phyloP scores from a whole-genome alignment of 2,329 filamentous ascomycete genomes.

The Hymenoscyphus occultus region DNA sequence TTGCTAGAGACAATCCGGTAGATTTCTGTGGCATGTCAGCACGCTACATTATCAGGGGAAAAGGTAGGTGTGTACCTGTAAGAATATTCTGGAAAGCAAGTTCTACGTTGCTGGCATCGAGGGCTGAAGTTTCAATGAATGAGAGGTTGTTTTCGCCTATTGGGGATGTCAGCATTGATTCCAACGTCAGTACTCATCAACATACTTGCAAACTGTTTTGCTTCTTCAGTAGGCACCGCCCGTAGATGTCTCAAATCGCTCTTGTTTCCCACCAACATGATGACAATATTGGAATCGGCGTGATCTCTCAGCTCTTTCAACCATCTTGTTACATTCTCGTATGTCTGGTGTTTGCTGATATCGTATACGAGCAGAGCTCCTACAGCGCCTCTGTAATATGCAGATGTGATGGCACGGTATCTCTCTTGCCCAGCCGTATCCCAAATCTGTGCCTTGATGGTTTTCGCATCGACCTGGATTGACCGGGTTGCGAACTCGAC shows the following conservation, averaged over 20 bases:
- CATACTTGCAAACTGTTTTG: conserved; percentile 94
- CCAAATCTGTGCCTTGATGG: conserved; percentile 99
- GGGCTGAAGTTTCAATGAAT: conserved; percentile 98
- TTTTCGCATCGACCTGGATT: conserved; percentile 98
- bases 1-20: conserved; percentile 99
- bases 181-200: not conserved
- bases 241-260: conserved; percentile 98
- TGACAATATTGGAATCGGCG: conserved; percentile 97
- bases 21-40: conserved; percentile 65
- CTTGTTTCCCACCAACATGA: conserved; percentile 99
- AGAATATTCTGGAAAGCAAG: conserved; percentile 99
- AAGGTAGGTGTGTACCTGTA: conserved; percentile 62
- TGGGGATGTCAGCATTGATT: conserved; percentile 32
- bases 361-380: conserved; percentile 98
- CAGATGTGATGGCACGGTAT: conserved; percentile 98
- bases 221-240: conserved; percentile 95
- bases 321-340: conserved; percentile 98
- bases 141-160: conserved; percentile 95
- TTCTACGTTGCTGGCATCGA: conserved; percentile 98
- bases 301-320: conserved; percentile 97
- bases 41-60: not conserved
- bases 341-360: conserved; percentile 99
- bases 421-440: conserved; percentile 98
- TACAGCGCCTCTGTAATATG: conserved; percentile 97
- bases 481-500: conserved; percentile 98